phyloP scores from a whole-genome alignment of 1,284 basidiomycete genomes.

The Trichosporon inkin region DNA sequence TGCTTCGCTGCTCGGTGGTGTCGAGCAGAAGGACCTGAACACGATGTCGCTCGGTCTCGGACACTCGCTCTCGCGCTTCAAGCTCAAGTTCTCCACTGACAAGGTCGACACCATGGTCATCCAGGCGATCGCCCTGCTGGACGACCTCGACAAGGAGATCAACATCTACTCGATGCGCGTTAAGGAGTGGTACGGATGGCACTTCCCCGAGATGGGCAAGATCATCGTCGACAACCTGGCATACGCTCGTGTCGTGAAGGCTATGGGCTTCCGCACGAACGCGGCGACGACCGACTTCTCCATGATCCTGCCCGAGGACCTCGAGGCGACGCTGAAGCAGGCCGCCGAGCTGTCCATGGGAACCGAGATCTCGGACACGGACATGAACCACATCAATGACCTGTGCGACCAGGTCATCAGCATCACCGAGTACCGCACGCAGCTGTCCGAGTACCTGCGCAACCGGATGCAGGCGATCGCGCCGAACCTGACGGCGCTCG shows the following conservation, averaged over 20 bases:
- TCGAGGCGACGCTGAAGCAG: constrained; percentile 84
- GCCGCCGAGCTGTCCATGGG: constrained; percentile 97
- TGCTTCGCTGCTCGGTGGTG: constrained; percentile 75
- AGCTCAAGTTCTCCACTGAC: constrained; percentile 98
- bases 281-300: constrained; percentile 80
- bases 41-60: constrained; percentile 97
- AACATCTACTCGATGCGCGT: constrained; percentile 99
- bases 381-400: constrained; percentile 90
- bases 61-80: constrained; percentile 94
- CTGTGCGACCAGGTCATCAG: constrained; percentile 96
- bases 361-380: constrained; percentile 93
- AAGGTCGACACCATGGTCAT: constrained; percentile 99
- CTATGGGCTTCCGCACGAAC: constrained; percentile 94
- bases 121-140: constrained; percentile 95
- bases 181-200: constrained; percentile 99
- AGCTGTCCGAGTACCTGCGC: constrained; percentile 78
- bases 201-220: constrained; percentile 99
- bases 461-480: constrained; percentile 99
- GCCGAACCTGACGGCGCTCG: constrained; percentile 86
- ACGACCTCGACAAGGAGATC: constrained; percentile 98
- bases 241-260: constrained; percentile 84
- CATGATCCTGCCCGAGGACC: constrained; percentile 87
- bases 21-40: constrained; percentile 91
- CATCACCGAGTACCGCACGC: constrained; percentile 88
- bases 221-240: constrained; percentile 96